A percentile compares a stretch with the other conserved stretches of the same genome.
phyloP scores from a whole-genome alignment of 129 eudicot genomes.

The Deinandra increscens region DNA sequence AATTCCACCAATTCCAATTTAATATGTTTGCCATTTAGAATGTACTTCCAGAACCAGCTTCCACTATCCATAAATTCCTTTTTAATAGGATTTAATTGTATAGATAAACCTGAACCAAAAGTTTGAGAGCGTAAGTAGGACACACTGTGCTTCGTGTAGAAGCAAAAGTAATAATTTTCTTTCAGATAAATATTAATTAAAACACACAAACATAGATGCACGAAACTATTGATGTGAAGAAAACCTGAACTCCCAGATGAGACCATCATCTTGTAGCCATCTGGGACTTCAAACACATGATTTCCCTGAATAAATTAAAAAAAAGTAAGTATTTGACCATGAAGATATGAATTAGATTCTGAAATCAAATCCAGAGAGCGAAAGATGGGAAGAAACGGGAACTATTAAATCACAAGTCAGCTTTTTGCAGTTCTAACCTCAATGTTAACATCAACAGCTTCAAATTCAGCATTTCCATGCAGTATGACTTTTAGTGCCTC shows the following conservation, averaged over 20 bases:
- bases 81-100: slow-evolving; percentile 59
- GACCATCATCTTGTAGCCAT: slow-evolving; percentile 77
- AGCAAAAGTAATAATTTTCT: not conserved
- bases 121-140: slow-evolving; percentile 15
- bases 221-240: slow-evolving; percentile 6
- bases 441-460: slow-evolving; percentile 70
- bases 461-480: slow-evolving; percentile 99
- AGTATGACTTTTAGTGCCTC: slow-evolving; percentile 72
- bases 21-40: slow-evolving; percentile 55
- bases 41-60: slow-evolving; percentile 96
- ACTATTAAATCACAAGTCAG: slow-evolving; percentile 2
- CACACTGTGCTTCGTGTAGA: slow-evolving; percentile 14
- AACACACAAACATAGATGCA: slow-evolving; percentile 3
- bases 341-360: slow-evolving; percentile 20
- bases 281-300: slow-evolving; percentile 93
- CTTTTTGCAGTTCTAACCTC: slow-evolving; percentile 49
- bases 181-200: not conserved
- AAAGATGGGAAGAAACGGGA: slow-evolving; percentile 13
- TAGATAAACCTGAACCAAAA: slow-evolving; percentile 57
- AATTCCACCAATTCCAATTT: slow-evolving; percentile 71
- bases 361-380: slow-evolving; percentile 1
- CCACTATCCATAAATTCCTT: slow-evolving; percentile 61
- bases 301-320: slow-evolving; percentile 65
- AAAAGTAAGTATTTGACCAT: not conserved
- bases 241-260: slow-evolving; percentile 76